Percentiles rank a stretch among this genome's conserved stretches.
phyloP scores from a whole-genome alignment of 768 basidiomycete species.

The Termitomyces sp. region DNA sequence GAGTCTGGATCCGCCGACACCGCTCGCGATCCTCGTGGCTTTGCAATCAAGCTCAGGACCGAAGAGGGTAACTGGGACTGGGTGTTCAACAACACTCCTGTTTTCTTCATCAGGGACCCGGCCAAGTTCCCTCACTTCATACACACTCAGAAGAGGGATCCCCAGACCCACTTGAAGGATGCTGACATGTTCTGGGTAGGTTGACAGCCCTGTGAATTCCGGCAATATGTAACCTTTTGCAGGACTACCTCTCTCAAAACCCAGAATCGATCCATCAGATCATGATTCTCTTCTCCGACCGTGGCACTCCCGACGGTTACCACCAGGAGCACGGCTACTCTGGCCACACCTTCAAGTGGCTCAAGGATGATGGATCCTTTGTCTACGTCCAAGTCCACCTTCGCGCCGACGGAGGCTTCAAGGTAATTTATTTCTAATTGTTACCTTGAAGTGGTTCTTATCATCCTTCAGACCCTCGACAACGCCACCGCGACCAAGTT shows the following conservation, averaged over 20 bases:
- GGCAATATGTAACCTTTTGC: conserved; percentile 10
- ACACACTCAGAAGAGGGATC: conserved; percentile 89
- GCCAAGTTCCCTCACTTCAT: conserved; percentile 93
- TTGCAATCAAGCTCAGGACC: conserved; percentile 85
- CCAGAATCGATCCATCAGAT: conserved; percentile 87
- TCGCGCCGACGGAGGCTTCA: conserved; percentile 74
- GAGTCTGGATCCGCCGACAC: conserved; percentile 85
- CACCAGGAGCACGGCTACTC: conserved; percentile 89
- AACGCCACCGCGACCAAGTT: conserved; percentile 58
- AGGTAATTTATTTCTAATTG: conserved; percentile 33
- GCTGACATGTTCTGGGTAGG: conserved; percentile 79
- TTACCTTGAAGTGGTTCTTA: not conserved
- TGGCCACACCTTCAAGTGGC: conserved; percentile 87
- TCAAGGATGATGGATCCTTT: conserved; percentile 79
- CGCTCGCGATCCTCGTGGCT: conserved; percentile 92
- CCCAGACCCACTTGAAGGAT: conserved; percentile 89
- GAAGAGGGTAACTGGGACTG: conserved; percentile 90
- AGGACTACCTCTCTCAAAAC: conserved; percentile 88
- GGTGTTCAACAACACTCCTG: conserved; percentile 90
- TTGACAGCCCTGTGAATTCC: not conserved
- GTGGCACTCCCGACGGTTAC: conserved; percentile 88
- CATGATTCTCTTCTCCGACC: conserved; percentile 91
- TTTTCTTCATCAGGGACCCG: conserved; percentile 86
- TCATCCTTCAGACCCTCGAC: conserved; percentile 55
- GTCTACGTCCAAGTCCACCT: conserved; percentile 87